A percentile compares a stretch with the other conserved stretches of the same genome.
phyloP scores from a whole-genome alignment of 2,329 filamentous ascomycete genomes.

The Curvularia eragrostidis region DNA sequence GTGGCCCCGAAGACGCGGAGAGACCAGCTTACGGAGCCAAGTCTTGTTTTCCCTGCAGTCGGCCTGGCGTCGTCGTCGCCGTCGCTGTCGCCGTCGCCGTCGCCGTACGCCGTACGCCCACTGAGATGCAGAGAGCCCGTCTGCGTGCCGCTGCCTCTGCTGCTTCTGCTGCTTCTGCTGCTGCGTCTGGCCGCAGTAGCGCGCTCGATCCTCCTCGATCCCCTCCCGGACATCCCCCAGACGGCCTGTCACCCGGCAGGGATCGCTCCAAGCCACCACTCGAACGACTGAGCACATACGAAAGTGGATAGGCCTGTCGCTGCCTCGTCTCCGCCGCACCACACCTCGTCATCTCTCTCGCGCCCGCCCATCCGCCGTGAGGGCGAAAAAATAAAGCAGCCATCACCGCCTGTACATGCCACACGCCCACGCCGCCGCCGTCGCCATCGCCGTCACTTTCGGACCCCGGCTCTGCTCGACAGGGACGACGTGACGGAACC shows the following conservation, averaged over 20 bases:
- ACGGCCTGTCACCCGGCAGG: constrained; percentile 25
- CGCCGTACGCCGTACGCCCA: background rate
- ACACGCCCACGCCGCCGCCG: background rate
- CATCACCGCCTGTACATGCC: constrained; percentile 6
- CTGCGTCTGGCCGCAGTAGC: constrained; percentile 1
- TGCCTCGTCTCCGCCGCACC: constrained; percentile 29
- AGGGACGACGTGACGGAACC: constrained; percentile 18
- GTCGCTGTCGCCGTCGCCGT: too few relatives aligned
- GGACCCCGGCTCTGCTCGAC: constrained; percentile 1
- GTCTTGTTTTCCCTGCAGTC: constrained; percentile 9
- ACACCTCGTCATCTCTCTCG: constrained; percentile 33
- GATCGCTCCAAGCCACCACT: constrained; percentile 39
- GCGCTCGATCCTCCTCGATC: constrained; percentile 16
- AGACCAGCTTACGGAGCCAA: background rate
- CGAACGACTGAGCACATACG: constrained; percentile 33
- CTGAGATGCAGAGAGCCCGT: background rate
- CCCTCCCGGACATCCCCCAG: constrained; percentile 12
- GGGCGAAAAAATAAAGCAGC: constrained; percentile 27
- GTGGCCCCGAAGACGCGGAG: constrained; percentile 8
- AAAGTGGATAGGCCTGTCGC: constrained; percentile 28
- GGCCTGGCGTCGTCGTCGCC: background rate
- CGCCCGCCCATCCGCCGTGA: constrained; percentile 23
- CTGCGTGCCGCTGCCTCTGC: background rate
- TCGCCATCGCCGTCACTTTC: constrained; percentile 14
- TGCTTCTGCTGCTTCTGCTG: background rate